Evolutionary conservation across 768 basidiomycete species (phyloP).

Genomic region (Podaxis sp.): DNA sequence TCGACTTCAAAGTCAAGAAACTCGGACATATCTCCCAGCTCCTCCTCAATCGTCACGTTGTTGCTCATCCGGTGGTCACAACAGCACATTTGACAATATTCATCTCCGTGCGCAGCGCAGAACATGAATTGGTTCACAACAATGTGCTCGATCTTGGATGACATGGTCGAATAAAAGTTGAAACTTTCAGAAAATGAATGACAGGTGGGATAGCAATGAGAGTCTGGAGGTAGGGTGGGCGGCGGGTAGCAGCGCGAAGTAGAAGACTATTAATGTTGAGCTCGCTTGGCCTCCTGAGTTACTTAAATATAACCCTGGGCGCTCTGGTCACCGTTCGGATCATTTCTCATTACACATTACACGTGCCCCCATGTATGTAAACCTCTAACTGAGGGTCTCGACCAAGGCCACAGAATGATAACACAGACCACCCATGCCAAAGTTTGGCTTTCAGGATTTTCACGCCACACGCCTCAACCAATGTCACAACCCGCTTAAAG

Average conservation of each 20-base stretch:
- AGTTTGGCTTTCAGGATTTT: background rate
- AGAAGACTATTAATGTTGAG: conserved; percentile 2
- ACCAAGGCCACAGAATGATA: too few relatives aligned
- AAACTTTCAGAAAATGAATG: background rate
- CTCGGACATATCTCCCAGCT: conserved; percentile 21
- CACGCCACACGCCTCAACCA: background rate
- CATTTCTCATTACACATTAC: background rate
- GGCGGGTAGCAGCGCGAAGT: background rate
- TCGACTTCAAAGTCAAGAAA: conserved; percentile 17
- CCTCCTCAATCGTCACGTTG: conserved; percentile 28
- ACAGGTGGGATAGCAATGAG: background rate
- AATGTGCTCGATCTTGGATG: conserved; percentile 17
- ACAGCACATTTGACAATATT: conserved; percentile 28
- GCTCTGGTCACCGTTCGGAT: background rate
- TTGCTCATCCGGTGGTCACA: conserved; percentile 33
- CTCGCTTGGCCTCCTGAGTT: background rate
- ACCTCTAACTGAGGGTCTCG: too few relatives aligned
- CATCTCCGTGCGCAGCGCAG: conserved; percentile 31
- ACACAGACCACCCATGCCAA: too few relatives aligned
- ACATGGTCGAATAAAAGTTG: background rate
- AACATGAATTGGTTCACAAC: conserved; percentile 32
- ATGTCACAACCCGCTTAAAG: too few relatives aligned
- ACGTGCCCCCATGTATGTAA: background rate
- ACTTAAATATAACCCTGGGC: conserved; percentile 5
- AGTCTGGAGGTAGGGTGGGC: background rate